Evolutionary conservation across 164 flowering plant species (phyloP), one percentile per base, ranked within the genome.

Genomic region (Santalum album): DNA sequence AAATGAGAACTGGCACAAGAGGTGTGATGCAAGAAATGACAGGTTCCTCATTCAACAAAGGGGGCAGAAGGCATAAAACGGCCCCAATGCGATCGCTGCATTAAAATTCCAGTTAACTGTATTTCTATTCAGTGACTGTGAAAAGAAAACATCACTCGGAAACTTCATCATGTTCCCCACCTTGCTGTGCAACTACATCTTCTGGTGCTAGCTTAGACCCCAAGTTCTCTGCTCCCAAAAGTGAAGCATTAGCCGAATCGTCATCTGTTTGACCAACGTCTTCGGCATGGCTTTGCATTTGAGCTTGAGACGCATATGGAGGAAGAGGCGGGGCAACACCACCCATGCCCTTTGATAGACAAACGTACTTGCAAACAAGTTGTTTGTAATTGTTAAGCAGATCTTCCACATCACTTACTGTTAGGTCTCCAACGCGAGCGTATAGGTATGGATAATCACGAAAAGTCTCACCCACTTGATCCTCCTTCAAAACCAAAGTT

Each of bases 381-480:
- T 79, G 78, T 68, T 86, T 91, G 72, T 91, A 91, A 54, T 72
- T 73, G 44, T 65, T 78, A 36, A 91, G 83, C 49, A 88, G 70
- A 51, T 70, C 85, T 56, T 86, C 95, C 20, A 91, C 86, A 60
- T 88, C 94, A 34, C 60, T 65, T 38, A 91, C 25, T 4, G 95
- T 88, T 19, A 91, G 66, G 67, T 86, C 95, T 21, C 90, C 90
- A 55, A 72, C 83, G n/a, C 61, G 69, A 26, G 96, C 75, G 67
- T 72, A 88, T 58, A 88, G 65, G 62, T 74, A 91, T 1, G 90
- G 96, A 56, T 69, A 84, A 47, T 84, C 84, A 20, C 53, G 68
- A 56, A 88, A 79, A 20, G 69, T 69, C 40, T 57, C 53, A 60
- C 66, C 66, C 6, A 53, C 56, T 29, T 65, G 63, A 24, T 81